Conservation (phyloP, 495 filamentous ascomycete species). For the Aspergillus taichungensis region DNA sequence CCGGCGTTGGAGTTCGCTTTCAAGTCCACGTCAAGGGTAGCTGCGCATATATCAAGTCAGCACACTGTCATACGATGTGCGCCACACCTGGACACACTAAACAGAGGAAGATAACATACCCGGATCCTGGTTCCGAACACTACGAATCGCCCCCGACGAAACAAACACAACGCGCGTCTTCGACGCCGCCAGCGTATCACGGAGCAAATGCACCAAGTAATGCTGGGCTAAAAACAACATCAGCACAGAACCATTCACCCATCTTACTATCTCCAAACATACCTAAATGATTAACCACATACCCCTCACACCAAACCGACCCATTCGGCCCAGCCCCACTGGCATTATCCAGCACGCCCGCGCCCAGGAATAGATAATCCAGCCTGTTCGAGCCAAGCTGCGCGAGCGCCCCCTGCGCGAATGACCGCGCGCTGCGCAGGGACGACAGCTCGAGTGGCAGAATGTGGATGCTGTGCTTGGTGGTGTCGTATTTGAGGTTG, state of each 20-base stretch:
- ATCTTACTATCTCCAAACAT: slow-evolving; percentile 5
- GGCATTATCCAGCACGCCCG: slow-evolving; percentile 13
- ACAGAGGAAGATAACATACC: slow-evolving; percentile 7
- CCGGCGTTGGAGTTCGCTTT: slow-evolving; percentile 21
- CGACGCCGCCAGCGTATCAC: slow-evolving; percentile 14
- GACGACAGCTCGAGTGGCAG: slow-evolving; percentile 16
- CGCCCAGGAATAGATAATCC: slow-evolving; percentile 15
- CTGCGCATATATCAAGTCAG: slow-evolving; percentile 6
- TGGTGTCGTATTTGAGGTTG: slow-evolving; percentile 13
- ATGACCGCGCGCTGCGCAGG: slow-evolving; percentile 18
- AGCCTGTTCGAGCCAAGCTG: slow-evolving; percentile 11
- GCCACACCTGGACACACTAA: too few relatives aligned
- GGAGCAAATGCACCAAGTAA: slow-evolving; percentile 18
- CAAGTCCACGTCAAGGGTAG: slow-evolving; percentile 18
- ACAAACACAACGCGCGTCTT: slow-evolving; percentile 20
- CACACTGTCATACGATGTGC: background rate
- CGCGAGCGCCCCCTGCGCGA: slow-evolving; percentile 13
- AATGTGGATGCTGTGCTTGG: slow-evolving; percentile 14
- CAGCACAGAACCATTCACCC: background rate
- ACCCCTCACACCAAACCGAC: slow-evolving; percentile 19
- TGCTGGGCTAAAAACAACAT: slow-evolving; percentile 16
- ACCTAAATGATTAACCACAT: slow-evolving; percentile 23
- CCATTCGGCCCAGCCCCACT: slow-evolving; percentile 18
- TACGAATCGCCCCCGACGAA: slow-evolving; percentile 22
- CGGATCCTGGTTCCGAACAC: slow-evolving; percentile 15